Conservation (phyloP, 352 stramenopile genomes). For the Phytophthora brassicae region DNA sequence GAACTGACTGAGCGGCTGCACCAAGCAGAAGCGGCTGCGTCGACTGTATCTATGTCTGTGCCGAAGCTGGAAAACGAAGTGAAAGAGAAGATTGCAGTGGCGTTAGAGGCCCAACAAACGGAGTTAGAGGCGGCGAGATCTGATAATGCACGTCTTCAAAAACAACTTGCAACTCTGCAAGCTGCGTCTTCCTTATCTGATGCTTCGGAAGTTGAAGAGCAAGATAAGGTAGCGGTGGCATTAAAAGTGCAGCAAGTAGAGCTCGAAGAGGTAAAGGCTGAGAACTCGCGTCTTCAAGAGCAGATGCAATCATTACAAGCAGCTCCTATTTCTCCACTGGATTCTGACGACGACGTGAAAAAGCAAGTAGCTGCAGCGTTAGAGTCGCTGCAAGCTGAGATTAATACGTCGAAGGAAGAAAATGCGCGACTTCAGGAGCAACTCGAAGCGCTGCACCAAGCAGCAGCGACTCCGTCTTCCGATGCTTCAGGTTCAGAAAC, state of each 20-base stretch:
- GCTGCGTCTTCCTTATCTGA: neutral
- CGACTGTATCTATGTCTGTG: neutral
- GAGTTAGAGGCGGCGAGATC: conserved; percentile 12
- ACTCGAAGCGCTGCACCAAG: conserved; percentile 14
- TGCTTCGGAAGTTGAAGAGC: conserved; percentile 7
- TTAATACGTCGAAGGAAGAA: conserved; percentile 18
- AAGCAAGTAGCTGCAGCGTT: conserved; percentile 13
- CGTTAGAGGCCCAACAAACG: conserved; percentile 1
- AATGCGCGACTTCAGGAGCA: conserved; percentile 21
- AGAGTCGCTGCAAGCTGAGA: conserved; percentile 7
- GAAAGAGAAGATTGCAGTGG: conserved; percentile 10
- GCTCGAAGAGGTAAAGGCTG: conserved; percentile 13
- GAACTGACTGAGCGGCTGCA: conserved; percentile 14
- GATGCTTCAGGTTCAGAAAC: conserved; percentile 2
- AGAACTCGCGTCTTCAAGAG: conserved; percentile 20
- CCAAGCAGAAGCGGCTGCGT: conserved; percentile 16
- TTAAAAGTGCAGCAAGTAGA: conserved; percentile 11
- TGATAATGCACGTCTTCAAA: conserved; percentile 15
- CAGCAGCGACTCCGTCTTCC: conserved; percentile 2
- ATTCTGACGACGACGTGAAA: conserved; percentile 16
- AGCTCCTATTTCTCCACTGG: neutral
- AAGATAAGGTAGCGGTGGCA: conserved; percentile 14
- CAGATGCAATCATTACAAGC: conserved; percentile 15
- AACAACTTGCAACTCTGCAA: conserved; percentile 14
- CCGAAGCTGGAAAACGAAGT: conserved; percentile 4